phyloP scores from a whole-genome alignment of 495 filamentous ascomycete species.

The Cryomyces minteri region DNA sequence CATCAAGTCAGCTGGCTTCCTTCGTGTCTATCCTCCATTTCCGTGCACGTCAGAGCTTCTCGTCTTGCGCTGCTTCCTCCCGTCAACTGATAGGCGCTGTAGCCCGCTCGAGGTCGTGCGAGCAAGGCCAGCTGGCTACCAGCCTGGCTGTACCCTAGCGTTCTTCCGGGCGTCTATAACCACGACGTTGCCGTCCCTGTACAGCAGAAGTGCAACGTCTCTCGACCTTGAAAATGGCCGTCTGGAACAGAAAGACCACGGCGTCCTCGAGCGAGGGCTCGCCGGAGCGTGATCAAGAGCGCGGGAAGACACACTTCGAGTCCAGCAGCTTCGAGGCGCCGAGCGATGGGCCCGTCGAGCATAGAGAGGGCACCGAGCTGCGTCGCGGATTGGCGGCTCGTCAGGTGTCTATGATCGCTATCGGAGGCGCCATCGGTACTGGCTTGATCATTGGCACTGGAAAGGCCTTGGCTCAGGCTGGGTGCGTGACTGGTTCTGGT shows the following conservation, averaged over 20 bases:
- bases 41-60: too few species aligned
- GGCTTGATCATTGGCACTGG: constrained; percentile 46
- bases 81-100: too few species aligned
- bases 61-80: too few species aligned
- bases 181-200: too few species aligned
- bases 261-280: constrained; percentile 6
- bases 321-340: background rate
- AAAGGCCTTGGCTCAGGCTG: constrained; percentile 40
- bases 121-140: too few species aligned
- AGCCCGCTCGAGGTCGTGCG: too few species aligned
- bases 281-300: constrained; percentile 4
- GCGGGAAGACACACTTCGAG: background rate
- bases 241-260: constrained; percentile 8
- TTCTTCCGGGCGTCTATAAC: too few species aligned
- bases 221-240: constrained; percentile 4
- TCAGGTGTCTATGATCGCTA: constrained; percentile 68
- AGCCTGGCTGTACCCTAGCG: too few species aligned
- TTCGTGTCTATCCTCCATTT: too few species aligned
- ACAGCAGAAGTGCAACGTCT: too few species aligned
- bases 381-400: constrained; percentile 44
- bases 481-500: constrained; percentile 16
- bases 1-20: too few species aligned
- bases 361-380: constrained; percentile 16
- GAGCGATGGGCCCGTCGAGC: constrained; percentile 4
- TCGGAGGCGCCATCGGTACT: constrained; percentile 70